Evolutionary conservation across 2,329 filamentous ascomycete genomes (phyloP), one percentile per base, ranked within the genome.

Genomic region (Rhynchosporium secalis): DNA sequence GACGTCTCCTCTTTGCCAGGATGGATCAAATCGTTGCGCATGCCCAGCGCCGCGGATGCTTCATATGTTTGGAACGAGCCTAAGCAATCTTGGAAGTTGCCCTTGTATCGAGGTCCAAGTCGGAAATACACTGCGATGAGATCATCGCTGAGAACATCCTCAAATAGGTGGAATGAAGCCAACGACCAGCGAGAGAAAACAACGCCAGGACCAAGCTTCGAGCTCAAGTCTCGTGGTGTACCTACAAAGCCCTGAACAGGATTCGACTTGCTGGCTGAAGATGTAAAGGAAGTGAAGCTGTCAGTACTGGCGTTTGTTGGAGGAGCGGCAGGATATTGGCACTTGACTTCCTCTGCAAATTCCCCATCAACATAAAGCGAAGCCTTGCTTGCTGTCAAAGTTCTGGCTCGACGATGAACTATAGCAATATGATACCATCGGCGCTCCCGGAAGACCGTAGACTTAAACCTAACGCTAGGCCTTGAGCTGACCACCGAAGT

Each of bases 21-120:
- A 75, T 96, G 91, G 43, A 96, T 82, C 57, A 92, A 86, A 72
- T 99, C 95, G 70, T 98, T 98, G 51, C 94, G 89, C 58, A 97
- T 82, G 63, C 96, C 95, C 45, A 99, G 79, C 59, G 91, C 88
- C 7, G 95, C 94, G 1, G 95, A 98, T 6, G 95, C 94, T 70
- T 90, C 87, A 73, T 99, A 99, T 0, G 96, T 99, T 73, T 98
- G 92, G 72, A 99, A 96, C 1, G 92, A 94, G 4, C 96, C 95
- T 13, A 99, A 82, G 69, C 92, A 95, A 72, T 99, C 95, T 76
- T 99, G 95, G 70, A 96, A 96, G 73, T 99, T 99, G 15, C 95
- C 95, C 72, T 92, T 88, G 70, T 99, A 99, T 54, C 92, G 86
- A 29, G 92, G 90, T 0, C 95, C 94, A 20, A 99, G 86, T 56